Evolutionary conservation across 2,329 filamentous ascomycete species (phyloP).

Genomic region (Aspergillus transmontanensis): DNA sequence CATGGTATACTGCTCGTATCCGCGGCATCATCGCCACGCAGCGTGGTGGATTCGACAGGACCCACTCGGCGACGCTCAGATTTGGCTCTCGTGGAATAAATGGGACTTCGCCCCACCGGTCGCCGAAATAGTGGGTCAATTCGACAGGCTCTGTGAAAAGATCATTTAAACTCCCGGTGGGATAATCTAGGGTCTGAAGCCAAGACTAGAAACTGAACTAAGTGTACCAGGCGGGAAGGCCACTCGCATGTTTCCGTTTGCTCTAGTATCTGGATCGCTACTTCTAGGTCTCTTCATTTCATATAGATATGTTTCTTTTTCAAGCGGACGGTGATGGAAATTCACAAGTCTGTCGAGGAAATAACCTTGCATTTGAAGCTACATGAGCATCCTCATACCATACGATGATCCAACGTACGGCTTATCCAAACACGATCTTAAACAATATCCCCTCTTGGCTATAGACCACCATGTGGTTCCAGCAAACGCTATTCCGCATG

Average conservation of each 20-base stretch:
- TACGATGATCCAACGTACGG: not conserved
- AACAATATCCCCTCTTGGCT: not conserved
- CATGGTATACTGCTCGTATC: not conserved
- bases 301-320: no score
- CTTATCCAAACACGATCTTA: not conserved
- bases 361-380: not conserved
- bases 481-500: not conserved
- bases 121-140: not conserved
- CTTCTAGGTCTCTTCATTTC: not conserved
- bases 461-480: not conserved
- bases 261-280: not conserved
- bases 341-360: not conserved
- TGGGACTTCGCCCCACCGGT: not conserved
- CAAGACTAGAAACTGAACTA: not conserved
- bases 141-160: not conserved
- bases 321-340: no score
- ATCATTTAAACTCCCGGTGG: not conserved
- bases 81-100: not conserved
- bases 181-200: not conserved
- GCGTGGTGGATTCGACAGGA: no score
- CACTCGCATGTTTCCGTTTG: not conserved
- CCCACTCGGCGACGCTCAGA: not conserved
- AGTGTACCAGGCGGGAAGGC: not conserved
- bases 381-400: not conserved
- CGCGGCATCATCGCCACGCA: no score